Evolutionary conservation across 768 basidiomycete species (phyloP).

Genomic region (Lactarius quietus): DNA sequence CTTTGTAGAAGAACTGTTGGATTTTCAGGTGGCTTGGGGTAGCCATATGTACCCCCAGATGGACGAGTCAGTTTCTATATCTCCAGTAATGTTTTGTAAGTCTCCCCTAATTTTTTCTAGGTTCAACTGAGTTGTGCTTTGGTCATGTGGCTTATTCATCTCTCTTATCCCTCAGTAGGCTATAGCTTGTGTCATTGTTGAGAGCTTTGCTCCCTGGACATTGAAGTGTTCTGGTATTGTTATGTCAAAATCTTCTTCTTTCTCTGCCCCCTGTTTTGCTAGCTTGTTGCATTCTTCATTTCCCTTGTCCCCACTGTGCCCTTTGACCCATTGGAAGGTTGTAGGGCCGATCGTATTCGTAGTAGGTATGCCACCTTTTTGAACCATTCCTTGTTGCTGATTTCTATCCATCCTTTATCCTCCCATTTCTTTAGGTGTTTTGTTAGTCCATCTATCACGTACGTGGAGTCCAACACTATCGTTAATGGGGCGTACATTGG

Average conservation of each 20-base stretch:
- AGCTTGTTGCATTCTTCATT: neutral
- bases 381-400: neutral
- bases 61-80: neutral
- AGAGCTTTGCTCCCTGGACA: neutral
- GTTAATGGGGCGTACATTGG: neutral
- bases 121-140: neutral
- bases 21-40: neutral
- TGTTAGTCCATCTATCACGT: neutral
- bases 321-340: conserved; percentile 1
- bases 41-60: neutral
- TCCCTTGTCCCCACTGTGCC: neutral
- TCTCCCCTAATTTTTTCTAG: neutral
- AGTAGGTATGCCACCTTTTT: neutral
- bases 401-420: neutral
- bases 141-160: too few species aligned
- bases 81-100: accelerated
- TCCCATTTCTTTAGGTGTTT: neutral
- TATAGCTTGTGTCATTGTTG: neutral
- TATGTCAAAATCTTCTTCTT: neutral
- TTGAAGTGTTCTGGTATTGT: neutral
- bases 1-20: conserved; percentile 2
- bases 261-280: neutral
- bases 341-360: neutral
- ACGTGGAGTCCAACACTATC: neutral
- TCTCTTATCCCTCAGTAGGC: neutral